Percentiles rank a stretch among this genome's conserved stretches.
phyloP scores from a whole-genome alignment of 305 asterid genomes.

The Solanum hybrid region DNA sequence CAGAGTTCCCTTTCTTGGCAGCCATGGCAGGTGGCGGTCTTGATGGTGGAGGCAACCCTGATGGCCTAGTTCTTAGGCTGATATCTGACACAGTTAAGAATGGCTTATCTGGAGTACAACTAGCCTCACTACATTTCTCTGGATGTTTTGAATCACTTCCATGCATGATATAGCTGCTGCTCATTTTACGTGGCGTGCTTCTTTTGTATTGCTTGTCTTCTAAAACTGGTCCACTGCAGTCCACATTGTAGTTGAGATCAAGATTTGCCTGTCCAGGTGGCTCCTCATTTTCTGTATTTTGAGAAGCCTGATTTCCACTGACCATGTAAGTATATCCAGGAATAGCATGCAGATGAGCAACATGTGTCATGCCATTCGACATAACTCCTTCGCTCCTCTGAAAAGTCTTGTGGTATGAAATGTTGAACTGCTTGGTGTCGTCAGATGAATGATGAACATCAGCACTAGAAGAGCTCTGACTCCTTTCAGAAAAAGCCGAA shows the following conservation, averaged over 20 bases:
- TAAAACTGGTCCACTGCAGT: conserved; percentile 16
- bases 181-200: conserved; percentile 21
- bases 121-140: conserved; percentile 22
- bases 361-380: conserved; percentile 25
- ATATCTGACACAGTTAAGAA: conserved; percentile 61
- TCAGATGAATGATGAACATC: conserved; percentile 29
- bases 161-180: conserved; percentile 14
- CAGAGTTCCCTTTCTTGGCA: conserved; percentile 23
- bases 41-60: conserved; percentile 65
- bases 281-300: conserved; percentile 25
- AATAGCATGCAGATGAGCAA: conserved; percentile 31
- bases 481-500: conserved; percentile 46
- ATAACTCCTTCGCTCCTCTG: conserved; percentile 28
- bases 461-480: conserved; percentile 18
- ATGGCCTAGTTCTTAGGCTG: conserved; percentile 76
- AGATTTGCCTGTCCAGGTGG: conserved; percentile 16
- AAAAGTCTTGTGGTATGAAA: conserved; percentile 36
- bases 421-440: conserved; percentile 27
- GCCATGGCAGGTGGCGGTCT: conserved; percentile 76
- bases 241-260: conserved; percentile 21
- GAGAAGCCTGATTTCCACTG: conserved; percentile 30
- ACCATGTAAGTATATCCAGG: conserved; percentile 34
- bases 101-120: conserved; percentile 32
- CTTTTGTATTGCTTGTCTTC: conserved; percentile 23
- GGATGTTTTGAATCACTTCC: conserved; percentile 21